A percentile compares a stretch with the other conserved stretches of the same genome.
Conservation (phyloP, 139 green algal species). For the Picochlorum sp. region DNA sequence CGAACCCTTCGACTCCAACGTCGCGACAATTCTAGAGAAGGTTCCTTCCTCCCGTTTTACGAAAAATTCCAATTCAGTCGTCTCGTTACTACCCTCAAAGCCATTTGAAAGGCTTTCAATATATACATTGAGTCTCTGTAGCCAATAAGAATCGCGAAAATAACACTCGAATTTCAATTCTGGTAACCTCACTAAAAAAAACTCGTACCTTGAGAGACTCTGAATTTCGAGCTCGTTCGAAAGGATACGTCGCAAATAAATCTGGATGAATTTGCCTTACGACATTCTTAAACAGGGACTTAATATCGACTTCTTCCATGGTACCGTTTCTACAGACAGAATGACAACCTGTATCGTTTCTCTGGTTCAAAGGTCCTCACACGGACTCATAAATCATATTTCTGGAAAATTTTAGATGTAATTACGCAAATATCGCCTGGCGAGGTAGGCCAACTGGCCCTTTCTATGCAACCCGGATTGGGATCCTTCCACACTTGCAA, state of each 20-base stretch:
- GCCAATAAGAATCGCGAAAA: background rate
- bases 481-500: no score
- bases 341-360: no score
- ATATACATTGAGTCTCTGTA: slow-evolving; percentile 65
- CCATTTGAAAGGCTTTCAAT: slow-evolving; percentile 52
- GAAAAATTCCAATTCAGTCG: slow-evolving; percentile 24
- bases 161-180: background rate
- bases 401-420: no score
- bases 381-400: no score
- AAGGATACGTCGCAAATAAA: slow-evolving; percentile 60
- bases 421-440: no score
- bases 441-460: no score
- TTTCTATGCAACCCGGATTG: no score
- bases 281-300: slow-evolving; percentile 40
- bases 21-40: slow-evolving; percentile 23
- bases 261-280: slow-evolving; percentile 75
- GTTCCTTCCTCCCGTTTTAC: slow-evolving; percentile 10
- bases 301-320: background rate
- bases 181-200: background rate
- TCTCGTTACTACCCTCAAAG: slow-evolving; percentile 12
- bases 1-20: slow-evolving; percentile 54
- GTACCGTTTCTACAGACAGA: no score
- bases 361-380: no score
- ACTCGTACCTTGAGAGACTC: slow-evolving; percentile 56
- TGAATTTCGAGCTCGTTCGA: slow-evolving; percentile 61